phyloP scores from a whole-genome alignment of 257 asterid genomes.

The Forsythia suspensa region DNA sequence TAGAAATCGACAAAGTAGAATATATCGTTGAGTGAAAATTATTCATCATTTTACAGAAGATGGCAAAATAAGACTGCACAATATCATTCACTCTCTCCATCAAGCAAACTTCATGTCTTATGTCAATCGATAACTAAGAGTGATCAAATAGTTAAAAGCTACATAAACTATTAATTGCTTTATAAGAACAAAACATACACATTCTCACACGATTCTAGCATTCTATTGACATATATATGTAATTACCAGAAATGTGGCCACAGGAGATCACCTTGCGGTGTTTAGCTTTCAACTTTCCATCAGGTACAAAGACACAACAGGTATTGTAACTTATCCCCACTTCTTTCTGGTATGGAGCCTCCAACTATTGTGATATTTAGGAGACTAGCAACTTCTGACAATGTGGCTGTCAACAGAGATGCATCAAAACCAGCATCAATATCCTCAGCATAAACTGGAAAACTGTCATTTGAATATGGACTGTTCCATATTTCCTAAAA shows the following conservation, averaged over 20 bases:
- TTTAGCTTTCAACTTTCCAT: slow-evolving; percentile 84
- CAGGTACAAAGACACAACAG: slow-evolving; percentile 83
- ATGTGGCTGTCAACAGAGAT: slow-evolving; percentile 91
- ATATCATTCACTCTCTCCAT: neutral
- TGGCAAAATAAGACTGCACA: neutral
- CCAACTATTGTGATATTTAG: slow-evolving; percentile 81
- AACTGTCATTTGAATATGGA: slow-evolving; percentile 92
- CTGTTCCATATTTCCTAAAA: slow-evolving; percentile 93
- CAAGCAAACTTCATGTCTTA: too few relatives aligned
- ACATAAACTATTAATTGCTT: neutral
- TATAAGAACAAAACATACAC: neutral
- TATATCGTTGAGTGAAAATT: too few relatives aligned
- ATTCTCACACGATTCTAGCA: neutral
- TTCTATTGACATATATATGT: neutral
- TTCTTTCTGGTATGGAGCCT: slow-evolving; percentile 89
- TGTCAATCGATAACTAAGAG: too few relatives aligned
- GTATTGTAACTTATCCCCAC: slow-evolving; percentile 82
- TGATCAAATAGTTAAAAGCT: too few relatives aligned
- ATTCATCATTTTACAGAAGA: neutral
- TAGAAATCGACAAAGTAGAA: too few relatives aligned
- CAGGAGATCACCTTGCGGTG: slow-evolving; percentile 68
- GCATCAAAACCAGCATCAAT: slow-evolving; percentile 62
- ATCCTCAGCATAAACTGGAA: slow-evolving; percentile 91
- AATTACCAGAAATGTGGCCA: slow-evolving; percentile 11
- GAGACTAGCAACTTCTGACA: slow-evolving; percentile 71